These are phyloP conservation scores for Bipolaris zeicola DNA, from an alignment of 2,329 filamentous ascomycete genomes.

Conservation along the genomic window DNA sequence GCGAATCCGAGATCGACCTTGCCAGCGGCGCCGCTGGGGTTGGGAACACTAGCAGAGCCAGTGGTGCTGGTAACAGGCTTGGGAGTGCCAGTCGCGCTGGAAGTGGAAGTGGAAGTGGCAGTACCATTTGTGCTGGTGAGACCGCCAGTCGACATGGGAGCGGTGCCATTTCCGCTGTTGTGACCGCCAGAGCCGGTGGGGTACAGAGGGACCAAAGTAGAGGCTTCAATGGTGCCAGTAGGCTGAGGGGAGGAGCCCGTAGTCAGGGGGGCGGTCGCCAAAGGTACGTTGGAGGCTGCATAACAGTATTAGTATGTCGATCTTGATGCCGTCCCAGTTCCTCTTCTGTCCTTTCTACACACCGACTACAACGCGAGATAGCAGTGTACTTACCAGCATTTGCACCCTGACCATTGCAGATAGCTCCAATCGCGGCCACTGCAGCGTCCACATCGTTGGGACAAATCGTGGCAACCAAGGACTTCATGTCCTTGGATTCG, in stretches of 20 bases:
- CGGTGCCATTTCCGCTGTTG: neutral
- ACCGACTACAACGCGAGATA: neutral
- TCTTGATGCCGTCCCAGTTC: neutral
- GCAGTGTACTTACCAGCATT: conserved; percentile 36
- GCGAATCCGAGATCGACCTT: conserved; percentile 32
- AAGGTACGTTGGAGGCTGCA: conserved; percentile 26
- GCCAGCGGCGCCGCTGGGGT: conserved; percentile 30
- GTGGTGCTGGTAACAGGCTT: conserved; percentile 11
- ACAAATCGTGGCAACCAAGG: conserved; percentile 33
- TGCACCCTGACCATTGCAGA: conserved; percentile 35
- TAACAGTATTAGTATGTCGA: neutral
- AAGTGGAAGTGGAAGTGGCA: neutral
- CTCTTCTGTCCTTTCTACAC: neutral
- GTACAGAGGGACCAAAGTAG: conserved; percentile 9
- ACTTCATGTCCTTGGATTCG: conserved; percentile 33
- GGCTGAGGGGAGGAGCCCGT: conserved; percentile 19
- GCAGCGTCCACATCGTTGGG: conserved; percentile 30
- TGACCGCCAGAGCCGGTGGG: conserved; percentile 7
- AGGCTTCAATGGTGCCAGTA: conserved; percentile 7
- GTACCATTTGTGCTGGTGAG: conserved; percentile 11
- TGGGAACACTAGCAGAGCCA: conserved; percentile 9
- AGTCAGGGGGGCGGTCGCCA: conserved; percentile 19
- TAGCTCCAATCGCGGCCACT: conserved; percentile 34
- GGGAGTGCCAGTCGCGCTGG: conserved; percentile 12
- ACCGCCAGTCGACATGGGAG: neutral